phyloP scores from a whole-genome alignment of 2,329 filamentous ascomycete genomes.

The Fusarium sp. region DNA sequence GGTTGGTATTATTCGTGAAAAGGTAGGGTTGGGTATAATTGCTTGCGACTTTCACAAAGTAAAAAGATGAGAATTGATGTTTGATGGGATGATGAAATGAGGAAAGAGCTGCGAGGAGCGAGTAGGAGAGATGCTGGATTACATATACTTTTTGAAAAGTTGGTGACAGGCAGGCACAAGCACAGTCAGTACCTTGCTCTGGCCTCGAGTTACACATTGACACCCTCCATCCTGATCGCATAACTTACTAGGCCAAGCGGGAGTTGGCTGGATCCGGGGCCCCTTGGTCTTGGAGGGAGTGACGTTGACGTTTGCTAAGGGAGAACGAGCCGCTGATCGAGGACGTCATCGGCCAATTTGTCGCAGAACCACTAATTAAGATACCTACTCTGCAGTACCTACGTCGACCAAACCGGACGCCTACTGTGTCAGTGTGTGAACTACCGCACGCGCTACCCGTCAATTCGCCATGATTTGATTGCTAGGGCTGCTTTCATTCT shows the following conservation, averaged over 20 bases:
- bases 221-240: conserved; percentile 10
- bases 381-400: conserved; percentile 1
- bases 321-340: conserved; percentile 41
- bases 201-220: conserved; percentile 8
- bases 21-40: conserved; percentile 31
- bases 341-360: conserved; percentile 49
- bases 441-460: conserved; percentile 8
- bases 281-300: conserved; percentile 38
- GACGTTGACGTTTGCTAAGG: conserved; percentile 53
- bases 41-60: conserved; percentile 14
- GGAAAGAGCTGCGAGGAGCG: neutral
- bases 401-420: conserved; percentile 16
- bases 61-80: conserved; percentile 5
- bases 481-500: neutral
- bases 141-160: conserved; percentile 38
- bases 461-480: conserved; percentile 4
- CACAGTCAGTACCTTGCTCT: conserved; percentile 4
- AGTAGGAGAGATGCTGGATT: conserved; percentile 36
- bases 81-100: conserved; percentile 26
- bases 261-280: conserved; percentile 36
- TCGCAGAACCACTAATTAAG: conserved; percentile 11
- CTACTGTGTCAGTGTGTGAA: neutral
- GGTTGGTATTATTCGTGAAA: conserved; percentile 35
- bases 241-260: neutral
- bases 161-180: conserved; percentile 33